Conservation (phyloP, 2,329 filamentous ascomycete species). For the Aspergillus viridinutans region DNA sequence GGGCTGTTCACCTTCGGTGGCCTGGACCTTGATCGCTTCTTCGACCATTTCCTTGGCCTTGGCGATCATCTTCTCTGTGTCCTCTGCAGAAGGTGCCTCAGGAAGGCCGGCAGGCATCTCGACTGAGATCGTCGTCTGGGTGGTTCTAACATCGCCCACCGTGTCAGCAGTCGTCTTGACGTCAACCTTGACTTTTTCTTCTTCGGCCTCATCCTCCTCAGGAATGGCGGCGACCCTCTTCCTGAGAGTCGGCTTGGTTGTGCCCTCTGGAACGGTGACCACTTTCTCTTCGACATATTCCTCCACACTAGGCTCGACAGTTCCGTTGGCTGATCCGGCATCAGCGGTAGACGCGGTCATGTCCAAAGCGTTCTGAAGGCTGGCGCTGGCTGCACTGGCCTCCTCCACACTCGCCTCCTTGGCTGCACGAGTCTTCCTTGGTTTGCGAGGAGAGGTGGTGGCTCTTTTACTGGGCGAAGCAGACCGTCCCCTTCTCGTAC, state of each 20-base stretch:
- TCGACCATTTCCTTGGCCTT: conserved; percentile 86
- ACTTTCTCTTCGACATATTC: conserved; percentile 24
- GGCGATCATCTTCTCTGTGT: conserved; percentile 77
- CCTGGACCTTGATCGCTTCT: conserved; percentile 54
- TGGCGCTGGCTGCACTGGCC: conserved; percentile 46
- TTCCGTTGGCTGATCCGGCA: conserved; percentile 20
- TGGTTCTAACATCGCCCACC: conserved; percentile 58
- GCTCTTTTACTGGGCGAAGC: conserved; percentile 51
- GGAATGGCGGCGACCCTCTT: conserved; percentile 13
- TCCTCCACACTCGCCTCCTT: conserved; percentile 49
- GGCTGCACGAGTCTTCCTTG: conserved; percentile 46
- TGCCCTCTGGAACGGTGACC: conserved; percentile 19
- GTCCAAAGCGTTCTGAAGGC: conserved; percentile 46
- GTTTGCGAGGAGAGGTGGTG: conserved; percentile 51
- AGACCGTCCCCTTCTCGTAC: conserved; percentile 56
- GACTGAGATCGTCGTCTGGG: conserved; percentile 68
- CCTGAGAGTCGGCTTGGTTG: conserved; percentile 17
- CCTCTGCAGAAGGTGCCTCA: conserved; percentile 69
- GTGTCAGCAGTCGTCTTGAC: conserved; percentile 61
- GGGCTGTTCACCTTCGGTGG: conserved; percentile 34
- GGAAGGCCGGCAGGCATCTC: conserved; percentile 66
- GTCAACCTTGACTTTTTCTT: conserved; percentile 62
- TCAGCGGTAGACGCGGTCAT: conserved; percentile 35
- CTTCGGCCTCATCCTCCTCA: conserved; percentile 19
- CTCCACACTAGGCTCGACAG: conserved; percentile 25